phyloP scores from a whole-genome alignment of 345 rosid species.

The Adansonia digitata region DNA sequence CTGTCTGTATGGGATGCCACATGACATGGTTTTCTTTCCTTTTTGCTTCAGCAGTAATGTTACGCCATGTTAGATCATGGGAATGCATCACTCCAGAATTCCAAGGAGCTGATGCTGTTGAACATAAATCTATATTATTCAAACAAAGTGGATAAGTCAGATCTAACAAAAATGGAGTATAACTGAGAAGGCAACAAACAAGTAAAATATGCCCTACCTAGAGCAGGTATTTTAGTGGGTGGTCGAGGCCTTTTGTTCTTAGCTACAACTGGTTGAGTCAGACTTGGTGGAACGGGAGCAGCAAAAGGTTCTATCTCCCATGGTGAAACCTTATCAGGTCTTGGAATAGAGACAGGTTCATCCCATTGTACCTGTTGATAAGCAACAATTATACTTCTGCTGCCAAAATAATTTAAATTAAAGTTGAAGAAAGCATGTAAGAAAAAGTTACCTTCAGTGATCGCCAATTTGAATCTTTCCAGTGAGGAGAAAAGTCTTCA shows the following conservation, averaged over 20 bases:
- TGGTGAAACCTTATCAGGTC: conserved; percentile 86
- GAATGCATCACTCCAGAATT: conserved; percentile 43
- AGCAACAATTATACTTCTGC: neutral
- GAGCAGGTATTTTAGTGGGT: conserved; percentile 39
- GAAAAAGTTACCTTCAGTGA: conserved; percentile 73
- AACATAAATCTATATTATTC: conserved; percentile 30
- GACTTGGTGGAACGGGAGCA: conserved; percentile 39
- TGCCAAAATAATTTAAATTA: conserved; percentile 1
- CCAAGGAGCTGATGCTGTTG: conserved; percentile 58
- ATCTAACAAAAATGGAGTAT: conserved; percentile 1
- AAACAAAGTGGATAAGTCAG: conserved; percentile 12
- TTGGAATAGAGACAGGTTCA: conserved; percentile 67
- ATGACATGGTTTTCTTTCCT: conserved; percentile 35
- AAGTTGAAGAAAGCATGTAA: conserved; percentile 13
- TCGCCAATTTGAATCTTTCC: conserved; percentile 86
- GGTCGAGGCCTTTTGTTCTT: conserved; percentile 80
- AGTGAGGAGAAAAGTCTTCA: conserved; percentile 70
- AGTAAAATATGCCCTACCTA: conserved; percentile 28
- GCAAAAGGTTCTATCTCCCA: conserved; percentile 86
- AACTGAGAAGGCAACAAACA: neutral
- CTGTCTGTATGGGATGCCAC: conserved; percentile 49
- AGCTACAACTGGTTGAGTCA: conserved; percentile 34
- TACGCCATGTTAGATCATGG: conserved; percentile 42
- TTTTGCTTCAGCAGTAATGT: conserved; percentile 41
- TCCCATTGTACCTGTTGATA: conserved; percentile 82